Conservation (phyloP, 306 rosid genomes). For the Mucuna pruriens region DNA sequence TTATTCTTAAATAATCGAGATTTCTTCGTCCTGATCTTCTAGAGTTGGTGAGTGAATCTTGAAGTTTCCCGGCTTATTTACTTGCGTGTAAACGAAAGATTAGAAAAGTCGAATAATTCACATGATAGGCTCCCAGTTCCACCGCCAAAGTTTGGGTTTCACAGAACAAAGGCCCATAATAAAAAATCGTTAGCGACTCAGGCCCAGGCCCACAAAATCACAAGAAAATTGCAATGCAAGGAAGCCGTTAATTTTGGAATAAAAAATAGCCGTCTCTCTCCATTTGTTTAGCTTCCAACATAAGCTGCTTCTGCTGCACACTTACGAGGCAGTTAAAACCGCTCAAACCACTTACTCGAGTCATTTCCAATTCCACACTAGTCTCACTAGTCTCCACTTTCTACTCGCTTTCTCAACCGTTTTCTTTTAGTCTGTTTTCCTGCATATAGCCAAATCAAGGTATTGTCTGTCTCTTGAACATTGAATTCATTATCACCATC, state of each 20-base stretch:
- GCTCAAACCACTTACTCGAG: not conserved
- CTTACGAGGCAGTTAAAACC: constrained; percentile 31
- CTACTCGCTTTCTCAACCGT: not conserved
- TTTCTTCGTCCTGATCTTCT: constrained; percentile 30
- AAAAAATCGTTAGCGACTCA: too few species aligned
- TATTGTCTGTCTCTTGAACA: too few species aligned
- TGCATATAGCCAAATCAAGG: not conserved
- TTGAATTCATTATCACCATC: not conserved
- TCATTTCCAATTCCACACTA: not conserved
- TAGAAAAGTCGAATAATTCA: constrained; percentile 19
- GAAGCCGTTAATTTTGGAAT: not conserved
- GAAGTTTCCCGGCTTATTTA: not conserved
- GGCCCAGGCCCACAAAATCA: not conserved
- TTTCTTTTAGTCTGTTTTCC: not conserved
- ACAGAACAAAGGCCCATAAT: not conserved
- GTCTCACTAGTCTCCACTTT: not conserved
- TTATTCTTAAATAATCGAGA: not conserved
- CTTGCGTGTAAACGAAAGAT: constrained; percentile 19
- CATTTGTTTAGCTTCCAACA: constrained; percentile 40
- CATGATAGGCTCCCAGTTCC: too few species aligned
- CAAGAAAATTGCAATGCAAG: constrained; percentile 24
- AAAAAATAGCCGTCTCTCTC: not conserved
- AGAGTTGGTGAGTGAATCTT: not conserved
- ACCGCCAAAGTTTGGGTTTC: not conserved
- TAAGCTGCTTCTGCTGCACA: constrained; percentile 37